Evolutionary conservation across 352 stramenopile species (phyloP).

Genomic region (Globisporangium ultimum): DNA sequence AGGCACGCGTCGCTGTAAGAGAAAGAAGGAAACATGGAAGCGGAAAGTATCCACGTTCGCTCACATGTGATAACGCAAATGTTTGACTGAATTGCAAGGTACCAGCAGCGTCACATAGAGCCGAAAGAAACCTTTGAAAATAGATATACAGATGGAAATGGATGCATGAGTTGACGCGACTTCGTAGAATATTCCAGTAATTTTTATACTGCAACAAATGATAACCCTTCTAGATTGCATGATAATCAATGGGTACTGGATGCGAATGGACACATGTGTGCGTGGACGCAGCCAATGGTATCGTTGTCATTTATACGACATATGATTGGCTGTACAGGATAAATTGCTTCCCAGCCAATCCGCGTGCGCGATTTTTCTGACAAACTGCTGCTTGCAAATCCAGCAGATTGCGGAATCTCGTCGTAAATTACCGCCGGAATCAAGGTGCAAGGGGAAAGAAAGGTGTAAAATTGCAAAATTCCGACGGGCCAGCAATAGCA

Average conservation of each 20-base stretch:
- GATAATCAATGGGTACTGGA: background rate
- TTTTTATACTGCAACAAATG: background rate
- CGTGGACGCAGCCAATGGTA: background rate
- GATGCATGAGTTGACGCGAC: no score
- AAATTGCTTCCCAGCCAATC: background rate
- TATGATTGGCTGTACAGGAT: background rate
- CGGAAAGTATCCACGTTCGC: background rate
- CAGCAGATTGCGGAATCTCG: background rate
- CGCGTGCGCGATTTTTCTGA: background rate
- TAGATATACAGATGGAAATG: no score
- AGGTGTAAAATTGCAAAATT: no score
- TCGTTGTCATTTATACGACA: background rate
- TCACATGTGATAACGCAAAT: background rate
- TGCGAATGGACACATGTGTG: background rate
- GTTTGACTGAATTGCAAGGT: background rate
- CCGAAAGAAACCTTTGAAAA: background rate
- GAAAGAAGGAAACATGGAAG: no score
- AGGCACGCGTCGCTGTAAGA: constrained; percentile 1
- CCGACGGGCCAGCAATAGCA: no score
- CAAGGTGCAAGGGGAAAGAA: no score
- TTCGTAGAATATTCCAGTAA: no score
- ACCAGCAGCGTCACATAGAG: background rate
- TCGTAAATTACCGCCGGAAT: background rate
- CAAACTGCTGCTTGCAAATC: no score
- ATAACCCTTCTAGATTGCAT: background rate